Evolutionary conservation across 2,329 filamentous ascomycete species (phyloP), one percentile per base, ranked within the genome.

Genomic region (Diaporthe sp.): DNA sequence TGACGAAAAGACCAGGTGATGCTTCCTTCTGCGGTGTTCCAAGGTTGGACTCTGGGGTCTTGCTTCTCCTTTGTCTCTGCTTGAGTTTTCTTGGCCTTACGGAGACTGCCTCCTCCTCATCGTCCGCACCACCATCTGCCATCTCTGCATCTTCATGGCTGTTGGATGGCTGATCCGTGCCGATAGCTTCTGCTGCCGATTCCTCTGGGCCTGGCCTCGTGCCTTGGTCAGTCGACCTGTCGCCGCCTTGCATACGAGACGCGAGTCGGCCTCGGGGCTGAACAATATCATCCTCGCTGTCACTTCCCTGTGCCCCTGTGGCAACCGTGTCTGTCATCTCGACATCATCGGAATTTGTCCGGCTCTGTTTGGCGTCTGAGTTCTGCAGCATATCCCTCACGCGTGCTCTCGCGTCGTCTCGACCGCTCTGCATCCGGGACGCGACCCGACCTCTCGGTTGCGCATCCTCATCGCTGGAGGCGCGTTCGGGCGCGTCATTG

Each of bases 201-300:
- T 84, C 86, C 79, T 81, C 87, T 44, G 85, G 82, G 74, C 85
- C 84, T 74, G 87, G 84, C 67, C 83, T 81, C 3, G 84, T 83
- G 60, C 81, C 84, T 51, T 78, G 79, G 76, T 44, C 75, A 62
- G 12, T 73, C 60, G 55, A 79, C 71, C 67, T 65, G 31, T 76
- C 74, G 44, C 77, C 79, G 55, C 82, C 88, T 76, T 89, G 88
- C 88, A 95, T 91, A 71, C 91, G 88, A 22, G 92, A 88, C 17
- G 92, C 92, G 78, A 94, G 86, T 71, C 90, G 89, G 34, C 93
- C 92, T 73, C 89, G 88, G 0, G 93, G 93, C 60, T 86, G 85
- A 3, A 88, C 83, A 65, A 89, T 84, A 17, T 86, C 86, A 46
- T 88, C 86, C n/a, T 88, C 87, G n/a, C 88, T 85, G 0, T 88